A percentile compares a stretch with the other conserved stretches of the same genome.
These are phyloP conservation scores for Myriosclerotinia scirpicola DNA, from an alignment of 2,329 filamentous ascomycete genomes.

Conservation along the genomic window DNA sequence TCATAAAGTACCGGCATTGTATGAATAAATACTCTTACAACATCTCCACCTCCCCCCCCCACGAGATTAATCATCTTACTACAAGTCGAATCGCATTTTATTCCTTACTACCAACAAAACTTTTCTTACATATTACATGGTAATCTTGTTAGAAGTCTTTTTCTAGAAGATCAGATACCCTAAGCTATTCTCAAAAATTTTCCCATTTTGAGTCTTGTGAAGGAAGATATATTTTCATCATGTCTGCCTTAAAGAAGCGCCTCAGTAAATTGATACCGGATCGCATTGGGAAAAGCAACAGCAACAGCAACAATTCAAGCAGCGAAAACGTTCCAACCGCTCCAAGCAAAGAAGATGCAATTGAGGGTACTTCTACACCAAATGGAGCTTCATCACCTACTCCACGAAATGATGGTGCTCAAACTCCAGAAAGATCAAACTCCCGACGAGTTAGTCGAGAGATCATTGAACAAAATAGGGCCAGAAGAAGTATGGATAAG, in stretches of 20 bases:
- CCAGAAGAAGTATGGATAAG: conserved; percentile 35
- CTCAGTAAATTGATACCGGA: conserved; percentile 35
- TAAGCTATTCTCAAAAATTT: not conserved
- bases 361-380: conserved; percentile 3
- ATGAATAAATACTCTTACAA: not conserved
- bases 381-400: not conserved
- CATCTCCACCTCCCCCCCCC: not conserved
- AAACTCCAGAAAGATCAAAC: conserved; percentile 25
- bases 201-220: not conserved
- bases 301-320: conserved; percentile 21
- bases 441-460: conserved; percentile 34
- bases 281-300: conserved; percentile 19
- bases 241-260: conserved; percentile 39
- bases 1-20: not conserved
- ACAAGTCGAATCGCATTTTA: not conserved
- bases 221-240: conserved; percentile 24
- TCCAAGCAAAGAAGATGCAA: conserved; percentile 25
- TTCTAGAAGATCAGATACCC: not conserved
- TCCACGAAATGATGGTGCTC: conserved; percentile 21
- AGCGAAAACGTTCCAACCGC: conserved; percentile 22
- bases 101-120: not conserved
- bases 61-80: not conserved
- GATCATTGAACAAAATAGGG: conserved; percentile 29
- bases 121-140: not conserved
- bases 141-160: not conserved